Conservation (phyloP, 441 rosid species). For the Gossypium davidsonii region DNA sequence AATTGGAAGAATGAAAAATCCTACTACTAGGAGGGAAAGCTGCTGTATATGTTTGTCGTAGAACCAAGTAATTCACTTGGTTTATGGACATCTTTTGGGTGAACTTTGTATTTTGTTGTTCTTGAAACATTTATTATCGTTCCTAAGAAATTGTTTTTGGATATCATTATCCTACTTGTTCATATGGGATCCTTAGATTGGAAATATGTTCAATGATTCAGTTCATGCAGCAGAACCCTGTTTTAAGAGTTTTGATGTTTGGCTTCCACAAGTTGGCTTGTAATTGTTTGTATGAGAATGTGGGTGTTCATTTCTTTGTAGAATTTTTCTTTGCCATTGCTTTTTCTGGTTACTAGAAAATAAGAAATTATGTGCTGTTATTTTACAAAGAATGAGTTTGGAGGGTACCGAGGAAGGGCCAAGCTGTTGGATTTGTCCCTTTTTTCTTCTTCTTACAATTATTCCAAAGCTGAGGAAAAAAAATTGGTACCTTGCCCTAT, state of each 20-base stretch:
- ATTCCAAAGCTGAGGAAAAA: no score
- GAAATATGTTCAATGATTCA: background rate
- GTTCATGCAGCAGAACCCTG: background rate
- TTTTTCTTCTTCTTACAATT: no score
- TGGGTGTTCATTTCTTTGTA: background rate
- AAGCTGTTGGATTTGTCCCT: no score
- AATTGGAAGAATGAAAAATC: background rate
- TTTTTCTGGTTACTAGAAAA: background rate
- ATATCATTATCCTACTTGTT: background rate
- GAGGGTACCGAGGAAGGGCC: no score
- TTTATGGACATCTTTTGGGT: background rate
- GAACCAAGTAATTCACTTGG: background rate
- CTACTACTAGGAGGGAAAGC: background rate
- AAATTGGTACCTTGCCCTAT: no score
- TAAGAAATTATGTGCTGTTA: background rate
- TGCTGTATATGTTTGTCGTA: background rate
- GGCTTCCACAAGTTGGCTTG: background rate
- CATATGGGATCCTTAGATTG: background rate
- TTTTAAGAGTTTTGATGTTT: background rate
- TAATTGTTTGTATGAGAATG: background rate
- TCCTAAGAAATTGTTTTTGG: background rate
- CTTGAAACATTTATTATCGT: background rate
- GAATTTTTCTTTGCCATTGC: background rate
- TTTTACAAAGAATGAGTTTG: no score
- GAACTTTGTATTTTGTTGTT: background rate